Evolutionary conservation across 352 stramenopile species (phyloP).

Genomic region (Pythium diclinum): DNA sequence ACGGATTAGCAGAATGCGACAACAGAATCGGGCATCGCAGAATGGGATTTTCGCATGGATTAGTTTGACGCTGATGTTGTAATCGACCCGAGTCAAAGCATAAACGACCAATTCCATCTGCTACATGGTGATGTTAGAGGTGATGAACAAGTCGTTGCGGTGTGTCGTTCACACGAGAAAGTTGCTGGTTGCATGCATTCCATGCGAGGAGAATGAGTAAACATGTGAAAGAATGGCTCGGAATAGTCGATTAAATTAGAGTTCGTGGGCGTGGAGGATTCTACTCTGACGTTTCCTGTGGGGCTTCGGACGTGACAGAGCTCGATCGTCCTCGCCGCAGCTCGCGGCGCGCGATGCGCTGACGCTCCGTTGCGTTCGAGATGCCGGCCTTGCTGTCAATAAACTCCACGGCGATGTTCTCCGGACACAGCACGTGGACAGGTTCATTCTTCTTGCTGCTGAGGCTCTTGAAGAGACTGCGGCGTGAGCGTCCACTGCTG

Average conservation of each 20-base stretch:
- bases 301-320: not conserved
- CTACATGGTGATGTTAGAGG: too few species aligned
- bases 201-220: too few species aligned
- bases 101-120: too few species aligned
- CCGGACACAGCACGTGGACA: conserved; percentile 15
- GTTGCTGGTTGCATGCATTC: too few species aligned
- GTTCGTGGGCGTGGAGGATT: not conserved
- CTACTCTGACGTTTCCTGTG: not conserved
- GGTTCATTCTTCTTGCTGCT: conserved; percentile 4
- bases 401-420: conserved; percentile 14
- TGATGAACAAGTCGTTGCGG: too few species aligned
- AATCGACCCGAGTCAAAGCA: too few species aligned
- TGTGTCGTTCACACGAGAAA: too few species aligned
- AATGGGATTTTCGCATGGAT: too few species aligned
- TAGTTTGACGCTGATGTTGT: too few species aligned
- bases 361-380: conserved; percentile 1
- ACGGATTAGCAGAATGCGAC: too few species aligned
- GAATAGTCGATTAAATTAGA: not conserved
- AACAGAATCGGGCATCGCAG: too few species aligned
- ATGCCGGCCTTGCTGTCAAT: conserved; percentile 20
- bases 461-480: not conserved
- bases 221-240: too few species aligned
- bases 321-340: not conserved
- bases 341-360: conserved; percentile 13
- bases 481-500: not conserved